Evolutionary conservation across 192 early-diverging fungal genomes (phyloP).

Genomic region (Irineochytrium annulatum): DNA sequence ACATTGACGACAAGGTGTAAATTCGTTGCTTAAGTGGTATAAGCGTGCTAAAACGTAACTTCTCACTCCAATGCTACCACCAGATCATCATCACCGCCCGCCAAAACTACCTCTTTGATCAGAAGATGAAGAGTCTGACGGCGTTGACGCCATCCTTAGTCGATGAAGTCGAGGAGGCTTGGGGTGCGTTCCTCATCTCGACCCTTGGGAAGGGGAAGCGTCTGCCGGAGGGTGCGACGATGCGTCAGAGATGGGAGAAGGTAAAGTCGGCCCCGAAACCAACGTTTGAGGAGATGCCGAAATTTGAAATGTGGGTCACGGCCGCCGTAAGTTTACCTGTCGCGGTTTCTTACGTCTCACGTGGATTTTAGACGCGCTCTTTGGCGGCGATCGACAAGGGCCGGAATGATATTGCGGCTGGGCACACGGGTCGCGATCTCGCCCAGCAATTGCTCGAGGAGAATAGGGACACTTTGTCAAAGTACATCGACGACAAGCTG

Average conservation of each 20-base stretch:
- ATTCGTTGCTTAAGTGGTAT: background rate
- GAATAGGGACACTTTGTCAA: constrained; percentile 47
- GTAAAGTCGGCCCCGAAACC: background rate
- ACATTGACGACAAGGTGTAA: constrained; percentile 96
- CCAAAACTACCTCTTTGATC: constrained; percentile 73
- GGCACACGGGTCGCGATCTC: background rate
- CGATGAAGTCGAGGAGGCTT: constrained; percentile 55
- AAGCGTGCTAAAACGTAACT: background rate
- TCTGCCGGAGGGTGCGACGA: constrained; percentile 41
- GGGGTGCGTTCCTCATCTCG: constrained; percentile 52
- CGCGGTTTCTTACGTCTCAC: constrained; percentile 12
- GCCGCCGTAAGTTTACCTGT: constrained; percentile 53
- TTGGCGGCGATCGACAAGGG: constrained; percentile 7
- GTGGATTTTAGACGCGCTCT: background rate
- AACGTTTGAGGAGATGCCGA: constrained; percentile 47
- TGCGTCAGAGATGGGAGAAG: constrained; percentile 9
- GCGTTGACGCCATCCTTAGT: constrained; percentile 49
- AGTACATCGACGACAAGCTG: constrained; percentile 3
- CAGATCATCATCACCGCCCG: constrained; percentile 78
- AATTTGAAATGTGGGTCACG: constrained; percentile 72
- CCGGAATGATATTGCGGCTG: background rate
- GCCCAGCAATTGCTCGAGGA: constrained; percentile 43
- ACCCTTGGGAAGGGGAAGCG: constrained; percentile 32
- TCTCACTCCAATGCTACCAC: background rate
- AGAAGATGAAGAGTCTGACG: constrained; percentile 33